Base-by-base conservation (phyloP, 179 eudicot species). In the Beta lomatogona region DNA sequence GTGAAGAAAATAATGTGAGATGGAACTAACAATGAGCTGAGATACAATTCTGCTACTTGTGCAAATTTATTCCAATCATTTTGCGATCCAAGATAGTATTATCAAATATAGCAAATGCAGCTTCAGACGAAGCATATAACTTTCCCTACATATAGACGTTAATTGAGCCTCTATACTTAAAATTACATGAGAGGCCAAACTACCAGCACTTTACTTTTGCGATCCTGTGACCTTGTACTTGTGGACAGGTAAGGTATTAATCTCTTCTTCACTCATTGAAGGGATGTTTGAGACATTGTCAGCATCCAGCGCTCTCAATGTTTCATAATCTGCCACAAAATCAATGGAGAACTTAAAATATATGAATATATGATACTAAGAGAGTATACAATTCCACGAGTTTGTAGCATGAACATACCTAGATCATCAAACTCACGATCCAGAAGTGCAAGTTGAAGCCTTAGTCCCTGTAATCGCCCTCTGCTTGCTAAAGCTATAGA, bases 361-460 rank as follows among this genome's bases (percentile, higher is more conserved):
- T 46, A 15, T 19, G 28, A 61, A 15, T 18, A 28, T 14, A 71
- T 13, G 15, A n/a, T 25, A n/a, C 8, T 65, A n/a, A 1, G 3
- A 76, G 48, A 70, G 10, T 44, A 44, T 16, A 1, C 9, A 16
- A 46, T 50, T 6, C 13, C 71, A 64, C 10, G 4, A 66, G 67
- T 58, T 31, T 48, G 77, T 31, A 60, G 14, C 4, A 52, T 19
- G 25, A 15, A 70, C 15, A 80, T 83, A 90, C 94, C 93, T 82
- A 91, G 84, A 81, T 93, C 93, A 82, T 91, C 93, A 82, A 90
- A 91, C 74, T 93, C 94, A 58, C 94, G 83, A 82, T 93, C 94
- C 83, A 93, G 89, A 85, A 93, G 92, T 15, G 97, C 93, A 71
- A 93, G 94, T 80, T 91, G 97, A 58, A 90, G 92, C 78, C 97